Base-by-base conservation (phyloP, 352 stramenopile species). In the Aphanomyces astaci region DNA sequence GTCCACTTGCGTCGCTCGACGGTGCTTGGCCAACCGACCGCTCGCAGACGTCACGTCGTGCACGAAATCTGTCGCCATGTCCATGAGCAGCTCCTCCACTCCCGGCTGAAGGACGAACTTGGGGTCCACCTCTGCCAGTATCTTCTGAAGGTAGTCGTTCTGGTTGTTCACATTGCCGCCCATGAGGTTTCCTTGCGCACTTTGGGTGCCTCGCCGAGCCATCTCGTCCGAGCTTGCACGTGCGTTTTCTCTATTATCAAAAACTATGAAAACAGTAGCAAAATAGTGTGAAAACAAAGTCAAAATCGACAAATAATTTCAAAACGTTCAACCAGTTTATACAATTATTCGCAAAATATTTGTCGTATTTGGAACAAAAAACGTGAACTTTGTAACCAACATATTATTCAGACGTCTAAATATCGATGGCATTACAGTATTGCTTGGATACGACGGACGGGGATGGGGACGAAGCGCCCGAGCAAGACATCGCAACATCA, bases 11-110 rank as follows among this genome's bases (percentile, higher is more conserved):
- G 75, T 89, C 5, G 86, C 87, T n/a, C 84, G 82, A 11, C 86
- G 77, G 73, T 94, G 86, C 69, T 91, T 92, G 55, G 83, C 76
- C 57, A 92, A 69, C 40, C 76, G 75, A 2, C 77, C 72, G 0
- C 84, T 89, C 49, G 89, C 89, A 43, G 76, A 73, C 60, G 89
- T 80, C 22, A 94, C 86, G 52, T 92, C 82, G 33, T 80, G 59
- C 25, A 94, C 82, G 65, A 94, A 94, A 63, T 94, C 79, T 19
- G 72, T 79, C 33, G 86, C 86, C 82, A 94, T 92, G 56, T 91
- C 84, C 28, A 94, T 74, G 31, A 94, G 67, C 33, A 94, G 70
- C 67, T 94, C 86, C 52, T 94, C 86, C 9, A 94, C 86, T 0
- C 79, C 82, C 27, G 86, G 82, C 31, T 94, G 84, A 65, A 91